Conservation (phyloP, 1,284 basidiomycete genomes). For the Mixia osmundae region DNA sequence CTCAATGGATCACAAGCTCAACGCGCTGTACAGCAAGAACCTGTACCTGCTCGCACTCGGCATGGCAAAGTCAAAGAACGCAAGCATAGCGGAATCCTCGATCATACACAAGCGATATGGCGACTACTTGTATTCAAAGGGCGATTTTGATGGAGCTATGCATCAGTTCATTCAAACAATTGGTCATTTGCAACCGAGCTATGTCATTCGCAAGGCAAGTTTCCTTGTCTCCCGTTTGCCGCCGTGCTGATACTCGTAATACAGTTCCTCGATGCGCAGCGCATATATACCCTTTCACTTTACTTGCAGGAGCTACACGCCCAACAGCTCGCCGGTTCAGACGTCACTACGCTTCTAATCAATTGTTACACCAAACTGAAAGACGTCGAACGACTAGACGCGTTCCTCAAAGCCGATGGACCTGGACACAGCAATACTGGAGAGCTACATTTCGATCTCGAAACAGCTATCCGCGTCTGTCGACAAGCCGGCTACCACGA, state of each 20-base stretch:
- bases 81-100: too few relatives aligned
- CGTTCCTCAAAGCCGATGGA: constrained; percentile 53
- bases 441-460: constrained; percentile 82
- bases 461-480: constrained; percentile 88
- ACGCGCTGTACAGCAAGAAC: constrained; percentile 52
- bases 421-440: constrained; percentile 15
- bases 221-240: background rate
- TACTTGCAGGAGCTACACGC: constrained; percentile 90
- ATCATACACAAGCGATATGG: constrained; percentile 76
- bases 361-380: constrained; percentile 96
- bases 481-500: constrained; percentile 88
- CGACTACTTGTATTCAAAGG: constrained; percentile 72
- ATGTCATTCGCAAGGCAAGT: constrained; percentile 81
- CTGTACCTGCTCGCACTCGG: constrained; percentile 42
- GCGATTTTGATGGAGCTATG: constrained; percentile 83
- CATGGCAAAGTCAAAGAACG: constrained; percentile 46
- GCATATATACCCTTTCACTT: constrained; percentile 79
- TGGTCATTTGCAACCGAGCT: constrained; percentile 70
- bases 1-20: constrained; percentile 50
- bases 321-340: constrained; percentile 69
- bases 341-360: constrained; percentile 83
- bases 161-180: constrained; percentile 76
- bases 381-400: constrained; percentile 64
- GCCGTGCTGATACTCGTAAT: background rate
- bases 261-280: constrained; percentile 85